Percentiles rank a stretch among this genome's conserved stretches.
Conservation (phyloP, 169 alveolate species). For the Plasmodium sp. region DNA sequence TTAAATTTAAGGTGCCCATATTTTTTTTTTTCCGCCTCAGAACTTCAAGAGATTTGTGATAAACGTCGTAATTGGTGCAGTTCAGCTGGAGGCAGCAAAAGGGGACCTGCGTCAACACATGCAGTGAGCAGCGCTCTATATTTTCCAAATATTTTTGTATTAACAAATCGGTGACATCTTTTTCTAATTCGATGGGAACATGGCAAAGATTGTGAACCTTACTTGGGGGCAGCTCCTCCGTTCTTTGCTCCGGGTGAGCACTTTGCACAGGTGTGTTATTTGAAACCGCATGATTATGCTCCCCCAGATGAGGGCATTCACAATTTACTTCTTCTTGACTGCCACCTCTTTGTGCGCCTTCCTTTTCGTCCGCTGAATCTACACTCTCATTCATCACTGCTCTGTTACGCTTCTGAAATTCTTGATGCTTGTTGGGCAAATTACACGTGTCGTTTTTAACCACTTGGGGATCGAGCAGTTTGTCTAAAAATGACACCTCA, state of each 20-base stretch:
- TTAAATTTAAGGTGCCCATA: constrained; percentile 69
- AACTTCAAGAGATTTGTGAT: constrained; percentile 62
- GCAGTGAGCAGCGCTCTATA: constrained; percentile 54
- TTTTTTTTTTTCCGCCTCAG: constrained; percentile 37
- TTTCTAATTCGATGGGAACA: constrained; percentile 41
- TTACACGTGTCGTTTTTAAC: background rate
- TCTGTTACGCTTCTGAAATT: background rate
- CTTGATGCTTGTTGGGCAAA: background rate
- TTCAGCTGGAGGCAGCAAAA: constrained; percentile 67
- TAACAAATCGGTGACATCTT: constrained; percentile 38
- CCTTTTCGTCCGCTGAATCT: background rate
- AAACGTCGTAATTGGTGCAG: constrained; percentile 49
- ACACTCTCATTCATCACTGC: background rate
- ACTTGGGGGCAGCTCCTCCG: background rate
- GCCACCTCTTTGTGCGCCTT: background rate
- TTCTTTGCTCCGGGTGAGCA: background rate
- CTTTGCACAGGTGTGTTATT: background rate
- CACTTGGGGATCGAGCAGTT: background rate
- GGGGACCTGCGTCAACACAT: constrained; percentile 76
- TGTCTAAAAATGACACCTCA: background rate
- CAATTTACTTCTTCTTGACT: background rate
- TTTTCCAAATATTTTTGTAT: constrained; percentile 42
- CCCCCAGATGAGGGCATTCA: background rate
- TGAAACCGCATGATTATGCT: background rate
- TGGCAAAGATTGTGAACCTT: background rate